Conservation (phyloP, 495 filamentous ascomycete genomes). For the Neurospora sp. region DNA sequence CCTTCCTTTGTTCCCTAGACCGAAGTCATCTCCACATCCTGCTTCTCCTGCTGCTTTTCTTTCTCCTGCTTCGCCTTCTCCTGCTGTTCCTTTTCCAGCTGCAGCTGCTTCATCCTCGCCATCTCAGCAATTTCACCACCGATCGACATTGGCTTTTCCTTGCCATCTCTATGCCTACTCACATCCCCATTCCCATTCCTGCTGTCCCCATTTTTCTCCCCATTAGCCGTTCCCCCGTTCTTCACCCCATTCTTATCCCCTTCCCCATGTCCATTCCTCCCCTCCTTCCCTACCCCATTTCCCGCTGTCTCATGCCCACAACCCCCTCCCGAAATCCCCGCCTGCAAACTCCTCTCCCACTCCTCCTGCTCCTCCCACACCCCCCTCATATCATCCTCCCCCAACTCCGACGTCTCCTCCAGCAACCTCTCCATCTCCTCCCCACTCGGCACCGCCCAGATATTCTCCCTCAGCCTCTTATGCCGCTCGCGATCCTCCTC, state of each 20-base stretch:
- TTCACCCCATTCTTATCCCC: not conserved
- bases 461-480: constrained; percentile 77
- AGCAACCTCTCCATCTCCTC: constrained; percentile 53
- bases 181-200: too few species aligned
- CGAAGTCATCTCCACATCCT: not conserved
- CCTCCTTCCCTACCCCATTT: not conserved
- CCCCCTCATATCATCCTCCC: constrained; percentile 70
- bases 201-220: not conserved
- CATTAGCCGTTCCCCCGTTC: not conserved
- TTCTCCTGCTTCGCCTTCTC: not conserved
- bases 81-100: not conserved
- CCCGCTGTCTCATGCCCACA: not conserved
- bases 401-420: constrained; percentile 72
- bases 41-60: not conserved
- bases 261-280: not conserved
- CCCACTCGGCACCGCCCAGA: constrained; percentile 70
- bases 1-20: not conserved
- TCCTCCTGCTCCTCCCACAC: constrained; percentile 66
- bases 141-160: not conserved
- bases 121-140: not conserved
- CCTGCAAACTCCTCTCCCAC: constrained; percentile 13
- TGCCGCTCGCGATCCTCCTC: constrained; percentile 95
- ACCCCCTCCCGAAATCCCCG: constrained; percentile 1
- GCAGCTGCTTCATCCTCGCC: not conserved
- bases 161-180: too few species aligned